Conservation (phyloP, 768 basidiomycete species). For the Omphalotus guepiniiformis region DNA sequence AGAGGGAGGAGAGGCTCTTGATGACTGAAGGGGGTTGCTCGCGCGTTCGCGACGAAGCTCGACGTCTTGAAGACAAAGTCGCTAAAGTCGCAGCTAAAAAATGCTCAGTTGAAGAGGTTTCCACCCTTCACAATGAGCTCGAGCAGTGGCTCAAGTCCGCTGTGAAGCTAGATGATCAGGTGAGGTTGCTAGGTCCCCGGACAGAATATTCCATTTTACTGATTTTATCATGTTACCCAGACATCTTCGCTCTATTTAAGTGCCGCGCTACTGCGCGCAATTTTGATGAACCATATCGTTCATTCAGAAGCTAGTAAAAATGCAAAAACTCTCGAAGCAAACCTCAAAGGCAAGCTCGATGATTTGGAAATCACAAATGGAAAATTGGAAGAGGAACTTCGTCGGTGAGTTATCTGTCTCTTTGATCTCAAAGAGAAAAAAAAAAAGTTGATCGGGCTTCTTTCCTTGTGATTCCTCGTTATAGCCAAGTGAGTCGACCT, state of each 20-base stretch:
- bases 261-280: conserved; percentile 75
- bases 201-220: neutral
- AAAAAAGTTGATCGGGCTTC: conserved; percentile 6
- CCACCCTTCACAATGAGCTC: conserved; percentile 71
- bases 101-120: conserved; percentile 84
- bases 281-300: conserved; percentile 77
- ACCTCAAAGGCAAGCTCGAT: conserved; percentile 61
- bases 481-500: conserved; percentile 57
- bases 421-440: too few relatives aligned
- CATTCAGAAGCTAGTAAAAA: conserved; percentile 73
- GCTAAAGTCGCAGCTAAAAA: conserved; percentile 77
- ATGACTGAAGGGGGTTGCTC: conserved; percentile 35
- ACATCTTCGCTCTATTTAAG: conserved; percentile 68
- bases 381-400: conserved; percentile 66
- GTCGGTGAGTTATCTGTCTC: conserved; percentile 50
- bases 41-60: conserved; percentile 46
- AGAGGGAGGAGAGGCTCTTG: conserved; percentile 46
- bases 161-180: conserved; percentile 58
- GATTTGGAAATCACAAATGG: conserved; percentile 53
- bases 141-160: conserved; percentile 69
- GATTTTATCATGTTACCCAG: conserved; percentile 29
- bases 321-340: conserved; percentile 58
- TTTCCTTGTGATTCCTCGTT: conserved; percentile 16
- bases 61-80: conserved; percentile 73
- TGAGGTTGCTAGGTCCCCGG: conserved; percentile 31